Evolutionary conservation across 2,329 filamentous ascomycete species (phyloP), one percentile per base, ranked within the genome.

Genomic region (Phaeosphaeriaceae sp.): DNA sequence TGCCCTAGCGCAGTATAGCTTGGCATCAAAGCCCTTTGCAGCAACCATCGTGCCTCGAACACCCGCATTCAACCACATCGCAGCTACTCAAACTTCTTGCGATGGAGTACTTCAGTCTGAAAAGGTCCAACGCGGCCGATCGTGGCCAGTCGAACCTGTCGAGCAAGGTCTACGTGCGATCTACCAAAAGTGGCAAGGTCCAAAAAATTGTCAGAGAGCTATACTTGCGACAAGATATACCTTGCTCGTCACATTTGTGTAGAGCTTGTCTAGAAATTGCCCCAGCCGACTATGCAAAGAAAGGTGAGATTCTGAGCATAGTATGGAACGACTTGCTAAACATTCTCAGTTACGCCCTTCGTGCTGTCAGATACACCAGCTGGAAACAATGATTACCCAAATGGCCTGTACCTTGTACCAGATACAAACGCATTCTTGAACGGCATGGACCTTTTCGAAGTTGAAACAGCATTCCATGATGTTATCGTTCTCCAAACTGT

Each of bases 121-220:
- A 88, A 73, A 81, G 87, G 70, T 86, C 80, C 54, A 82, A 75
- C 70, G 79, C 81, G 50, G 79, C 82, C 17, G 85, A 87, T 61
- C 81, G 82, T 5, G 79, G 82, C 55, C 85, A 88, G 27, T 83
- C 89, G 48, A 96, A 91, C 74, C 90, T 98, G 65, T 94, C 93
- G 31, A 97, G 91, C 86, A 99, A 98, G 81, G 88, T 96, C 70
- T 99, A 96, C 75, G 91, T 99, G 63, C 88, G 95, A 60, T 97
- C 95, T 24, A 96, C 94, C 48, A 93, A 92, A 79, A 95, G 89
- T 78, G 95, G 95, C 79, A 97, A 97, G 82, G 94, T 98, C 59
- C 95, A 98, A 79, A 99, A 99, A 84, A 96, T 99, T 73, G 95
- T 99, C 66, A 89, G 93, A 72, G 95, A 99, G 82, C 86, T 98